Base-by-base conservation (phyloP, 176 grass and related monocot genomes). In the Carex pumila region DNA sequence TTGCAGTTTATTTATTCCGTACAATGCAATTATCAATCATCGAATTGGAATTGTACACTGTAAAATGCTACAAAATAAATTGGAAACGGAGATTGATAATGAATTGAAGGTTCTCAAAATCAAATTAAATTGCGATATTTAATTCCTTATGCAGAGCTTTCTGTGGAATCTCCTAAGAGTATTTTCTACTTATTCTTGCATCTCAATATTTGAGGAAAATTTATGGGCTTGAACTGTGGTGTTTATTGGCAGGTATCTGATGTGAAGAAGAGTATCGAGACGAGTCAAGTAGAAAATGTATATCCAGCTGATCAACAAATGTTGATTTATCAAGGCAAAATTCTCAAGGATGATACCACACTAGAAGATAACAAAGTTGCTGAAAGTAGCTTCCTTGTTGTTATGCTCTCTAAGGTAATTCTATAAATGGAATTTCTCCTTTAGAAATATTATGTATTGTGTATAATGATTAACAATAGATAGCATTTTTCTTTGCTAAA, bases 331-430 rank as follows among this genome's bases (percentile, higher is more conserved):
- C 91, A 95, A 85, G 97, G 97, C 12, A 99, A 96, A 80, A 91
- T 99, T 83, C 90, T 99, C 55, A 99, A 99, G 91, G 97, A 99
- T 85, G 93, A 99, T 57, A 99, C 93, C 66, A 94, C 97, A 17
- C 57, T 99, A 65, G 93, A 90, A 58, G 69, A 88, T 56, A 95
- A 99, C 72, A 95, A 91, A 68, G 93, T 99, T 87, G 90, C 63
- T 0, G 97, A 99, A 71, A 90, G 89, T 83, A 91, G 83, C 86
- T 99, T 99, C 85, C 70, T 99, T 66, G 97, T 99, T 82, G 87
- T 99, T 80, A 99, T 99, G 97, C 65, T 99, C 41, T 90, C 91
- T 29, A 99, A 99, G 97, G 97, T 99, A 94, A 37, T 58, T 71
- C 36, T 52, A 69, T 66, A 83, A 18, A 78, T 63, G 65, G 30